Evolutionary conservation across 1,284 basidiomycete species (phyloP), one percentile per base, ranked within the genome.

Genomic region (Cutaneotrichosporon sp.): DNA sequence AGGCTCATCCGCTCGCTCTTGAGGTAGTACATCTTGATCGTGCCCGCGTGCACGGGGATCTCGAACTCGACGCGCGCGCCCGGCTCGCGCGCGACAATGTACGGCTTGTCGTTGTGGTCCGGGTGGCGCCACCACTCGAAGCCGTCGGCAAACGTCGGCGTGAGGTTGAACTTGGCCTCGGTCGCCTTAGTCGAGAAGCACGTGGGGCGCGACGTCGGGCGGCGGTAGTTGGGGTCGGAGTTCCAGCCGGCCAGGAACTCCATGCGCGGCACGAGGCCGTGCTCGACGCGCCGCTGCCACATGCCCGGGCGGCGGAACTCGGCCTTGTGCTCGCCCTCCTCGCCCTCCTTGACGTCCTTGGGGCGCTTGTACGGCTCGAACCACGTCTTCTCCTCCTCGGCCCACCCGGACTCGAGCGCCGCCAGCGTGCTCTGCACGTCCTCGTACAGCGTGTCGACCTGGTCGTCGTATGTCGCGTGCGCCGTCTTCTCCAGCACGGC

Each of bases 21-120:
- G 43, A 80, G 60, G 13, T 70, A 68, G 63, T 79, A 79, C 62
- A 80, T 67, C 64, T 78, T 79, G 67, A 80, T 70, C 25, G 69
- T 58, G 16, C 79, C 79, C 4, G 74, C 62, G 22, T 56, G 63
- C 6, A 76, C 76, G n/a, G 73, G 70, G 50, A 80, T 59, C 42
- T 75, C 67, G 47, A 79, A 76, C 29, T 59, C 58, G 16, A 78
- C 72, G n/a, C 27, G 61, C 4, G 74, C 67, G 3, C 79, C 79
- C 1, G 77, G 72, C 31, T 59, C 42, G 7, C 62, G 63, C 6
- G 73, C 71, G 3, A 76, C 49, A 11, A 77, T 56, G 64, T 78
- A 80, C 4, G 76, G 75, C 66, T 80, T 80, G 64, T 80, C 77
- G 10, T 60, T 64, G 57, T 64, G 62, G 24, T 76, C 73, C 10